Conservation (phyloP, 352 stramenopile species). For the Thraustochytrium striatum region DNA sequence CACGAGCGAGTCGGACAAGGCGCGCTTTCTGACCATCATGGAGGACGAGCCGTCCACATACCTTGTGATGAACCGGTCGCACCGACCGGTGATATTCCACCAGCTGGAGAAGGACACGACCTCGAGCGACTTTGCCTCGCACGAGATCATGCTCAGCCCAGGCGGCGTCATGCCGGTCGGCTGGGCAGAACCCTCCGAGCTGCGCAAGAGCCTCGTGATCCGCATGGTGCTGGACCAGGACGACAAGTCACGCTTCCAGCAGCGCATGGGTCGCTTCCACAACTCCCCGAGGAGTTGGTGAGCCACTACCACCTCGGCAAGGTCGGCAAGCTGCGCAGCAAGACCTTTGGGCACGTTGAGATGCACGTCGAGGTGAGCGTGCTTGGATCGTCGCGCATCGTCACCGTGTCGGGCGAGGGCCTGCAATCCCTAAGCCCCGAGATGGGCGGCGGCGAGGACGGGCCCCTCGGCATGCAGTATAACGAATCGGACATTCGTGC, state of each 20-base stretch:
- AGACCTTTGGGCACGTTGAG: neutral
- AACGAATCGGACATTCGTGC: too few relatives aligned
- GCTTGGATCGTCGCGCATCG: conserved; percentile 8
- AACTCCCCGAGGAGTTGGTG: neutral
- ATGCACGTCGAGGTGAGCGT: conserved; percentile 3
- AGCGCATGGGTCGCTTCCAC: neutral
- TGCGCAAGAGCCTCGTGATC: neutral
- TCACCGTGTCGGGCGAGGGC: neutral
- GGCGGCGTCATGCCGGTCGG: neutral
- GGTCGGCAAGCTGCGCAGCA: conserved; percentile 17
- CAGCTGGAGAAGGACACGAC: neutral
- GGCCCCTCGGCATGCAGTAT: too few relatives aligned
- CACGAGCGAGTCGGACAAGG: neutral
- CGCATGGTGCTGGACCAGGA: neutral
- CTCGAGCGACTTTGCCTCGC: neutral
- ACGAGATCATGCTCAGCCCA: conserved; percentile 23
- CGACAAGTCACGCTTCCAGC: neutral
- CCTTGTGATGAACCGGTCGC: conserved; percentile 3
- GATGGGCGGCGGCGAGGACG: too few relatives aligned
- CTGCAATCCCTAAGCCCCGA: too few relatives aligned
- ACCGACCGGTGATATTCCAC: neutral
- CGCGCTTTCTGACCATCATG: conserved; percentile 22
- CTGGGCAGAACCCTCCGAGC: conserved; percentile 22
- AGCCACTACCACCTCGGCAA: neutral
- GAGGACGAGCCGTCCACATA: conserved; percentile 33